Evolutionary conservation across 176 grass and related monocot species (phyloP), one percentile per base, ranked within the genome.

Genomic region (Zoysia pacifica): DNA sequence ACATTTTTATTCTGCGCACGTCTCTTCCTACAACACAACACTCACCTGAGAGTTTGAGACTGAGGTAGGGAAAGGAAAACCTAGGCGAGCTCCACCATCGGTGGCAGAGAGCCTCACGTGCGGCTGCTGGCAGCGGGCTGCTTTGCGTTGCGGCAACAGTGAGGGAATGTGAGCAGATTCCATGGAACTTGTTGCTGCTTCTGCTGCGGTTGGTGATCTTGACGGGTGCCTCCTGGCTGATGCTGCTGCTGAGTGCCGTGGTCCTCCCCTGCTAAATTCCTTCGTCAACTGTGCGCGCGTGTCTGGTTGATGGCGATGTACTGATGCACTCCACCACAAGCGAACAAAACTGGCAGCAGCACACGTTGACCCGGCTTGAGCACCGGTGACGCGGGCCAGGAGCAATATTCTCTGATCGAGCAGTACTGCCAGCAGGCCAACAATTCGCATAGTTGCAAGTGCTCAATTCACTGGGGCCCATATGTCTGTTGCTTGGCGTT

Each of bases 251-350:
- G 83, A 15, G 78, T 81, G 47, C 43, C 18, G 78, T 70, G 55
- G 82, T 63, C 66, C 82, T 79, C 48, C 49, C 65, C 46, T 4
- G 20, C 46, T 78, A 16, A 46, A 60, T 60, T 60, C 73, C 65
- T 38, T 45, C 28, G 28, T 28, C 59, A 11, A 62, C 59, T 35
- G 59, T 12, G 38, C 79, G 60, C 42, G 38, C 11, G 78, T 67
- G 61, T 81, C 54, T 76, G 55, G 55, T 12, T 63, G 85, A 87
- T 81, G 85, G 72, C 48, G 79, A 87, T 65, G 72, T 70, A 60
- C 76, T 84, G 79, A 87, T 35, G 72, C 67, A 68, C 76, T 69
- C 81, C 76, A 82, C 48, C 73, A 82, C 71, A 76, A 81, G 59
- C 54, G 79, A 81, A 81, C 84, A 81, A 86, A 86, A n/a, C 62